phyloP scores from a whole-genome alignment of 164 flowering plant species.

The Cinnamomum micranthum region DNA sequence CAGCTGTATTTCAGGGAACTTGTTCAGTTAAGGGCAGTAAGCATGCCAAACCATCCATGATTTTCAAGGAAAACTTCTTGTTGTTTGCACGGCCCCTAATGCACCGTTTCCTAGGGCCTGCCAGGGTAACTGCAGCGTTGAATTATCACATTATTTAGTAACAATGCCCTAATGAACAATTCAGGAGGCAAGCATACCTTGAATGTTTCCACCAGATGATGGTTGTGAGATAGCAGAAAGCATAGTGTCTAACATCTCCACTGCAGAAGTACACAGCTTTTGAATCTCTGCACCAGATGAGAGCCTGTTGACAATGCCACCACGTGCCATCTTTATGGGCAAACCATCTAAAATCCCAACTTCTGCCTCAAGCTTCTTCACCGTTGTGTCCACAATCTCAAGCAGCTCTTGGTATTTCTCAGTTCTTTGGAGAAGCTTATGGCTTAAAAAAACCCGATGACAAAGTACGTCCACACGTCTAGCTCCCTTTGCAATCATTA shows the following conservation, averaged over 20 bases:
- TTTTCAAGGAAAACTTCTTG: too few relatives aligned
- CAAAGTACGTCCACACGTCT: conserved; percentile 86
- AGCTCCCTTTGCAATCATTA: conserved; percentile 73
- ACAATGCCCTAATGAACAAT: too few relatives aligned
- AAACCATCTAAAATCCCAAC: conserved; percentile 78
- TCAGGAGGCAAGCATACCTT: not conserved
- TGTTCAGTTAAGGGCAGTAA: too few relatives aligned
- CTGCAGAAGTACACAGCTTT: conserved; percentile 65
- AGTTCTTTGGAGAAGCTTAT: conserved; percentile 66
- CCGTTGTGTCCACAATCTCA: conserved; percentile 64
- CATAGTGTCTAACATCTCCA: conserved; percentile 55
- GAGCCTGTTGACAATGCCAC: conserved; percentile 90
- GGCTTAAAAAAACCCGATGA: conserved; percentile 68
- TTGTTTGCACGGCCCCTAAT: too few relatives aligned
- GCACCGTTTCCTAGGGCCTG: too few relatives aligned
- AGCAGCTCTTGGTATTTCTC: conserved; percentile 44
- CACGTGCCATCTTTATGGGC: conserved; percentile 67
- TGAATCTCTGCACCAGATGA: conserved; percentile 85
- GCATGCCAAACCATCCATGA: too few relatives aligned
- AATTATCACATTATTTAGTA: not conserved
- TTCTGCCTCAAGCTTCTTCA: conserved; percentile 73
- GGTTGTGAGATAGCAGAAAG: conserved; percentile 22
- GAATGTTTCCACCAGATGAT: conserved; percentile 1
- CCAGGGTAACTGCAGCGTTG: not conserved
- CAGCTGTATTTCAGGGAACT: too few relatives aligned